phyloP scores from a whole-genome alignment of 768 basidiomycete species.

The Tulasnella calospora region DNA sequence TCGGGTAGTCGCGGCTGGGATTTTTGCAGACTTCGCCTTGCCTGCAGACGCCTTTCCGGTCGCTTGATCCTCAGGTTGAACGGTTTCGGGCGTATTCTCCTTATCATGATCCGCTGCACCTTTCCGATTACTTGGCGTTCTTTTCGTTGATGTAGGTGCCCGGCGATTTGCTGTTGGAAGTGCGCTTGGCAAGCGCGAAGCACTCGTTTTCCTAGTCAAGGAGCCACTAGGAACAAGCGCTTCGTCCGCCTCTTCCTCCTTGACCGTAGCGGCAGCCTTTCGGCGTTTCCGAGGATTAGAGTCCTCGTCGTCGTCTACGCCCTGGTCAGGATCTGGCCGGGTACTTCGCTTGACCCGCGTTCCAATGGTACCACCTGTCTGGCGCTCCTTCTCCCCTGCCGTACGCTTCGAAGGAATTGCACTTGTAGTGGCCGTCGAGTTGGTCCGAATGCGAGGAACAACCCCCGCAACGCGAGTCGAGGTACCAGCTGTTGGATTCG shows the following conservation, averaged over 20 bases:
- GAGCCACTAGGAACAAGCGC: not conserved
- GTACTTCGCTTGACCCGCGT: not conserved
- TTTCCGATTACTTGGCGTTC: not conserved
- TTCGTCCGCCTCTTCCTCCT: conserved; percentile 17
- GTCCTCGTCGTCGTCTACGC: not conserved
- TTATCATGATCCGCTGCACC: conserved; percentile 14
- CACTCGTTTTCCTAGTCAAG: not conserved
- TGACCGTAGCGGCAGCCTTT: conserved; percentile 15
- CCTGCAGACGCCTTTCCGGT: not conserved
- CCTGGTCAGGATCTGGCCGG: not conserved
- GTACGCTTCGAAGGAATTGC: not conserved
- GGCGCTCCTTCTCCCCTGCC: not conserved
- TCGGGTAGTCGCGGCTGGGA: not conserved
- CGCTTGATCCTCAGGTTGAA: not conserved
- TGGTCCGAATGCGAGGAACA: not conserved
- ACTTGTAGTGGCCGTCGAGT: not conserved
- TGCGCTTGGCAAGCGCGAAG: conserved; percentile 8
- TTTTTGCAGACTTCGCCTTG: not conserved
- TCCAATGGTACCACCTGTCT: not conserved
- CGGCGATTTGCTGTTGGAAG: not conserved
- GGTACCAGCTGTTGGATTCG: not conserved
- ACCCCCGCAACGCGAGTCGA: not conserved
- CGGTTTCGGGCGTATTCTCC: conserved; percentile 20
- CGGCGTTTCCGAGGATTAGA: conserved; percentile 17
- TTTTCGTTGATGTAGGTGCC: not conserved